phyloP scores from a whole-genome alignment of 164 flowering plant genomes.

The Vitis amurensis region DNA sequence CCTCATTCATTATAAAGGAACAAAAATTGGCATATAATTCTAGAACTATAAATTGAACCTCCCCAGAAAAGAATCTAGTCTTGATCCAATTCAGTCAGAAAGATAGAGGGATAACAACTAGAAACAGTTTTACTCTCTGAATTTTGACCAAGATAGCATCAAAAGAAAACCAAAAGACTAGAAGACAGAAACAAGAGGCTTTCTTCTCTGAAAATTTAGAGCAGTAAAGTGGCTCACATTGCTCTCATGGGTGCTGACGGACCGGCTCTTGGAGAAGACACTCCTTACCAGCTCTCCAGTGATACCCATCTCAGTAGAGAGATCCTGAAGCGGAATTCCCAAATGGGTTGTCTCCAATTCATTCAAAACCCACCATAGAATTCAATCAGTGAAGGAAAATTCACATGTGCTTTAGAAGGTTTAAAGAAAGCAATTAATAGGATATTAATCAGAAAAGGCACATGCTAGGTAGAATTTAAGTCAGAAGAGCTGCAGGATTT shows the following conservation, averaged over 20 bases:
- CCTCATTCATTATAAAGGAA: no score
- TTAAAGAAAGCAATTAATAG: constrained; percentile 2
- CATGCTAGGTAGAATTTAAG: constrained; percentile 23
- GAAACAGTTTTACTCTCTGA: background rate
- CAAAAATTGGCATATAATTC: no score
- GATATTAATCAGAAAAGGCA: constrained; percentile 4
- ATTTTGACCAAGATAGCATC: background rate
- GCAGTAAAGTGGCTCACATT: constrained; percentile 30
- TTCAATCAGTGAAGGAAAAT: constrained; percentile 4
- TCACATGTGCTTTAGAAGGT: background rate
- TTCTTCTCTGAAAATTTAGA: background rate
- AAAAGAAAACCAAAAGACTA: background rate
- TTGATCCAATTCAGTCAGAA: background rate
- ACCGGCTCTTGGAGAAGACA: constrained; percentile 63
- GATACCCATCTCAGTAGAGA: constrained; percentile 53
- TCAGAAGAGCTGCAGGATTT: constrained; percentile 11
- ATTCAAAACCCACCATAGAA: constrained; percentile 5
- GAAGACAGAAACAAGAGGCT: background rate
- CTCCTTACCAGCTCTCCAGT: constrained; percentile 63
- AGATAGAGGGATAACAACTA: background rate
- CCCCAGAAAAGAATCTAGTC: no score
- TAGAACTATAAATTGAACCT: no score
- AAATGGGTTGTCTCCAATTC: constrained; percentile 23
- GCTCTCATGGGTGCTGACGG: constrained; percentile 34
- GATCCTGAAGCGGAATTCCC: constrained; percentile 20